Evolutionary conservation across 176 grass and related monocot species (phyloP).

Genomic region (Elaeis guineensis): DNA sequence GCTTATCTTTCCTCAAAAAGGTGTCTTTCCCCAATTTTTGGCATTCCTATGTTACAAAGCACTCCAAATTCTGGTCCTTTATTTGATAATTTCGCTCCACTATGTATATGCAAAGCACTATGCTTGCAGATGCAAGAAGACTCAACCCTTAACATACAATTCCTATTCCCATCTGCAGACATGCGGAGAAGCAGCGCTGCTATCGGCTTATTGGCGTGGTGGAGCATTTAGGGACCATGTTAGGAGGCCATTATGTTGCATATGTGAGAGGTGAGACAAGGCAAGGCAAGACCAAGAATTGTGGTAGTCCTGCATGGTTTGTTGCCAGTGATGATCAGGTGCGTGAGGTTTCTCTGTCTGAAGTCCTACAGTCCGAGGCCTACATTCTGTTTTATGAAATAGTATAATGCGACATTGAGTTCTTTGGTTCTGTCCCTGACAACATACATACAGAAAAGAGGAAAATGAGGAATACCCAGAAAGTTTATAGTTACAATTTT

Average conservation of each 20-base stretch:
- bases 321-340: slow-evolving; percentile 35
- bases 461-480: too few relatives aligned
- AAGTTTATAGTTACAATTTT: too few relatives aligned
- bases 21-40: too few relatives aligned
- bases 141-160: too few relatives aligned
- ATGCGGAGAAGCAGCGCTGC: slow-evolving; percentile 31
- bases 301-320: slow-evolving; percentile 34
- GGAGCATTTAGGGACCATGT: slow-evolving; percentile 68
- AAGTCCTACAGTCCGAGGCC: slow-evolving; percentile 51
- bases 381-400: slow-evolving; percentile 82
- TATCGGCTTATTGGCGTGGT: slow-evolving; percentile 71
- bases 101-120: too few relatives aligned
- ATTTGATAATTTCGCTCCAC: too few relatives aligned
- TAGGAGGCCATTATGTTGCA: slow-evolving; percentile 65
- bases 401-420: background rate
- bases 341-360: slow-evolving; percentile 39
- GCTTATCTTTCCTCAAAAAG: too few relatives aligned
- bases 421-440: too few relatives aligned
- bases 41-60: too few relatives aligned
- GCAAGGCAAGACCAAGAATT: background rate
- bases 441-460: too few relatives aligned
- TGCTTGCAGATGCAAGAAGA: too few relatives aligned
- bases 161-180: slow-evolving; percentile 24
- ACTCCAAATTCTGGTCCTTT: too few relatives aligned
- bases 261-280: slow-evolving; percentile 42